Evolutionary conservation across 2,329 filamentous ascomycete species (phyloP).

Genomic region (Colletotrichum sp.): DNA sequence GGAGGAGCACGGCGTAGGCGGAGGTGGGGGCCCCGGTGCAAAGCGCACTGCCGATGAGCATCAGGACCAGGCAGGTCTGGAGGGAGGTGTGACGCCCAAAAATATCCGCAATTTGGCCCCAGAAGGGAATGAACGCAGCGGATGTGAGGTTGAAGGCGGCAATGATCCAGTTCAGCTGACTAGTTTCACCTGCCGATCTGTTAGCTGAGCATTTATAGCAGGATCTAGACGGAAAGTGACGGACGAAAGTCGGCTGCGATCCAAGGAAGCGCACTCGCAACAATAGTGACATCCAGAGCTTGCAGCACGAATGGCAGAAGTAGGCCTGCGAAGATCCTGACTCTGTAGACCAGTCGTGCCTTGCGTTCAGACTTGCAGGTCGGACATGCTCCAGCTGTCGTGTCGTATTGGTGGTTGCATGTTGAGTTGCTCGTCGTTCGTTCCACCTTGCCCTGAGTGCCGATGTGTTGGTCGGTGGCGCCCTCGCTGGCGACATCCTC

Average conservation of each 20-base stretch:
- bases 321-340: slow-evolving; percentile 64
- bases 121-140: slow-evolving; percentile 70
- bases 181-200: slow-evolving; percentile 46
- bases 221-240: slow-evolving; percentile 11
- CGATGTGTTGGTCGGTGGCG: background rate
- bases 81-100: slow-evolving; percentile 67
- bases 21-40: slow-evolving; percentile 60
- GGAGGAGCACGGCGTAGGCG: slow-evolving; percentile 64
- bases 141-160: slow-evolving; percentile 72
- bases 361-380: slow-evolving; percentile 38
- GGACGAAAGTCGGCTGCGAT: slow-evolving; percentile 66
- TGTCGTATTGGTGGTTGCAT: slow-evolving; percentile 2
- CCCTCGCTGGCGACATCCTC: background rate
- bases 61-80: slow-evolving; percentile 64
- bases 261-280: slow-evolving; percentile 45
- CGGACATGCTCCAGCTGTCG: slow-evolving; percentile 23
- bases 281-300: slow-evolving; percentile 68
- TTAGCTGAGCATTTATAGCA: background rate
- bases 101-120: slow-evolving; percentile 68
- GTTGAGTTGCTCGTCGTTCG: background rate
- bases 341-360: slow-evolving; percentile 49
- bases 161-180: slow-evolving; percentile 72
- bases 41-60: slow-evolving; percentile 65
- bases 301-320: slow-evolving; percentile 66
- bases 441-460: background rate